phyloP scores from a whole-genome alignment of 208 protist species.

The Trypanosomatidae sp. region DNA sequence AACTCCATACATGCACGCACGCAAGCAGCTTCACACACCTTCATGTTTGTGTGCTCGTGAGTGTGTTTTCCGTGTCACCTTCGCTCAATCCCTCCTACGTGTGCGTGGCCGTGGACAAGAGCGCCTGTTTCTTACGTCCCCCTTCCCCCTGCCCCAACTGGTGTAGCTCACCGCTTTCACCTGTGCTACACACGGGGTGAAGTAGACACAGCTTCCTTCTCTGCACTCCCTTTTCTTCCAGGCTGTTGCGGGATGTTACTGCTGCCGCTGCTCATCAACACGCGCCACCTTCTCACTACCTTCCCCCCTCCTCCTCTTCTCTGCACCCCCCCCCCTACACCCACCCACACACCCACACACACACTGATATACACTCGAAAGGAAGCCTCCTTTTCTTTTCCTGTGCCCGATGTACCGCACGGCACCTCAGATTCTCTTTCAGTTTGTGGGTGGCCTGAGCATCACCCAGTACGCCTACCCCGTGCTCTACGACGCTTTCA shows the following conservation, averaged over 20 bases:
- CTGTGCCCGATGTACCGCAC: constrained; percentile 23
- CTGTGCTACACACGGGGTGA: too few relatives aligned
- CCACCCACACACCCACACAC: not conserved
- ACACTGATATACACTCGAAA: not conserved
- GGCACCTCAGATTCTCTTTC: constrained; percentile 29
- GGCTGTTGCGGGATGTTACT: too few relatives aligned
- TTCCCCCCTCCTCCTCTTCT: not conserved
- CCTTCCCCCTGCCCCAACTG: too few relatives aligned
- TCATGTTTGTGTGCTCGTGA: not conserved
- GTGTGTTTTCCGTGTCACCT: constrained; percentile 2
- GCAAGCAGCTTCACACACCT: not conserved
- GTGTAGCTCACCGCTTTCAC: too few relatives aligned
- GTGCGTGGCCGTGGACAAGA: not conserved
- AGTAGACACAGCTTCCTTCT: too few relatives aligned
- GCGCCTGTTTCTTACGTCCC: too few relatives aligned
- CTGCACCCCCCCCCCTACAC: too few relatives aligned
- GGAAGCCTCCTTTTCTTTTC: not conserved
- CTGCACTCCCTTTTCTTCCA: too few relatives aligned
- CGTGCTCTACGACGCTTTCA: constrained; percentile 8
- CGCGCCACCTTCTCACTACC: not conserved
- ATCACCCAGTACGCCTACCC: constrained; percentile 25
- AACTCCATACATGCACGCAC: not conserved
- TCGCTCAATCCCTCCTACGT: not conserved
- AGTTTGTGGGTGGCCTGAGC: constrained; percentile 31
- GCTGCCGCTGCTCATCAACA: too few relatives aligned